Evolutionary conservation across 345 rosid species (phyloP).

Genomic region (Turnera subulata): DNA sequence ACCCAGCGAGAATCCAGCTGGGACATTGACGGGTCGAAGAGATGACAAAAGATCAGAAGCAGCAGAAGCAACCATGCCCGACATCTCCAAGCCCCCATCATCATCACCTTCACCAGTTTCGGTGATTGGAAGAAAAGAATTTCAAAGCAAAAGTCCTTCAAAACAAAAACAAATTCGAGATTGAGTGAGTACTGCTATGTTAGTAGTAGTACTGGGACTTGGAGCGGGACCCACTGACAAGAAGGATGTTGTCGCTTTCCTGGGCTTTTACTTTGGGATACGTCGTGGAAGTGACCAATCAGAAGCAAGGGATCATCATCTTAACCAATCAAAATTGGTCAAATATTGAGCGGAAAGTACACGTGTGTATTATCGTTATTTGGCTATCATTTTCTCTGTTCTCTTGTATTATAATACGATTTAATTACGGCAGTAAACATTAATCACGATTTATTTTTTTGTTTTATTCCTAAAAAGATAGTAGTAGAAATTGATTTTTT

Average conservation of each 20-base stretch:
- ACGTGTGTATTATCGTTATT: background rate
- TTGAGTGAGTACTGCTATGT: background rate
- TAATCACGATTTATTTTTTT: too few species aligned
- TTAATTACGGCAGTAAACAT: too few species aligned
- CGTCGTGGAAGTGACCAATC: background rate
- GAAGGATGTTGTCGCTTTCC: background rate
- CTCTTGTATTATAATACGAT: too few species aligned
- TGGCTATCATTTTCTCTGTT: background rate
- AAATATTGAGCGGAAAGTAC: background rate
- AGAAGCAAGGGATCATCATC: background rate
- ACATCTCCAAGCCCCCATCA: conserved; percentile 17
- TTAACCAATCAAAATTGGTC: background rate
- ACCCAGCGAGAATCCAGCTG: conserved; percentile 42
- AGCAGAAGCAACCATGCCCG: conserved; percentile 35
- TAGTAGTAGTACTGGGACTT: background rate
- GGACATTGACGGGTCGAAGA: conserved; percentile 28
- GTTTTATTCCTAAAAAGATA: too few species aligned
- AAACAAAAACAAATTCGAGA: background rate
- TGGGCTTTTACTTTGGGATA: background rate
- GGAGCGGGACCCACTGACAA: background rate
- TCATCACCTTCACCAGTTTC: background rate
- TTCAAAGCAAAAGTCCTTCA: background rate
- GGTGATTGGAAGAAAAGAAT: background rate
- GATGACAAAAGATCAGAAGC: conserved; percentile 39
- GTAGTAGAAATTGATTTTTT: too few species aligned